Evolutionary conservation across 163 green algal genomes (phyloP).

Genomic region (Scenedesmus sp.): DNA sequence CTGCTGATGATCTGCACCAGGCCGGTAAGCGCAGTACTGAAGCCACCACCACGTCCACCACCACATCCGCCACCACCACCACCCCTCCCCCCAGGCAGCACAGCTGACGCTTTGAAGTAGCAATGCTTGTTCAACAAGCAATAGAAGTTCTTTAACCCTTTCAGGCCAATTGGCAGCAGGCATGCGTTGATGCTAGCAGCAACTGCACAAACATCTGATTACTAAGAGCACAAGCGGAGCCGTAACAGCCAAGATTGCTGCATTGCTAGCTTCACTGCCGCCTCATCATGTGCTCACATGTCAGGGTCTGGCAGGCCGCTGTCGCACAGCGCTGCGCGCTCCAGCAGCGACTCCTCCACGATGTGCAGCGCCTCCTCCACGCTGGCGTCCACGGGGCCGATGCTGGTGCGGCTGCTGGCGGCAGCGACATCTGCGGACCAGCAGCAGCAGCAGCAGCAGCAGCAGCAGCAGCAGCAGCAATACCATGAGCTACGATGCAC

Average conservation of each 20-base stretch:
- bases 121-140: too few relatives aligned
- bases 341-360: conserved; percentile 32
- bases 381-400: conserved; percentile 18
- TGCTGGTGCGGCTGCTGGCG: neutral
- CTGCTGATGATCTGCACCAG: too few relatives aligned
- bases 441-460: conserved; percentile 1
- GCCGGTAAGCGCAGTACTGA: too few relatives aligned
- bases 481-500: neutral
- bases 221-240: neutral
- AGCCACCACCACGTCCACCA: too few relatives aligned
- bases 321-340: conserved; percentile 53
- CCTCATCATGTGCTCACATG: conserved; percentile 51
- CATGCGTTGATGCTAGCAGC: too few relatives aligned
- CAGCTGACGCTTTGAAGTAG: too few relatives aligned
- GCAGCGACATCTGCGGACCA: neutral
- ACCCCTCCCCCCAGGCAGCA: too few relatives aligned
- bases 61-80: too few relatives aligned
- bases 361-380: conserved; percentile 41
- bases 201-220: too few relatives aligned
- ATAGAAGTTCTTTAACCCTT: too few relatives aligned
- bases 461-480: neutral
- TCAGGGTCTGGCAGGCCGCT: conserved; percentile 66
- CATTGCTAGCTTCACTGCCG: neutral
- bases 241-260: neutral
- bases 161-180: too few relatives aligned